Percentiles rank a stretch among this genome's conserved stretches.
Conservation (phyloP, 2,329 filamentous ascomycete species). For the Ophiostoma sp. region DNA sequence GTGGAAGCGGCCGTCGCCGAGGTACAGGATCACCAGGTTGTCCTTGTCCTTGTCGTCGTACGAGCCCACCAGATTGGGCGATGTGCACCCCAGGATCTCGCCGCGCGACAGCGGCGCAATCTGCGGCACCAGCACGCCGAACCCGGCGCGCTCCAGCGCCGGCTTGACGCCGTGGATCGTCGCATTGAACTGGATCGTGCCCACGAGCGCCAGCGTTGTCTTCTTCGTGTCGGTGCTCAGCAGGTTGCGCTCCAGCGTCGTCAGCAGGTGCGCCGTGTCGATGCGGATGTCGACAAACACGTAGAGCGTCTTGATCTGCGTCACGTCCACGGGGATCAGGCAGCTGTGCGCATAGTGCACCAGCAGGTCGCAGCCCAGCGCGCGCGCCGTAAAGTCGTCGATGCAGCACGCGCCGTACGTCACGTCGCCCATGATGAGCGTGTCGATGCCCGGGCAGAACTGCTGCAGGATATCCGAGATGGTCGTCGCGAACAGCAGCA, state of each 20-base stretch:
- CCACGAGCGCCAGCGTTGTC: constrained; percentile 86
- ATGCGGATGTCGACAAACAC: constrained; percentile 98
- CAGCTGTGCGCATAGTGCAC: constrained; percentile 98
- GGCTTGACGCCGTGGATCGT: constrained; percentile 82
- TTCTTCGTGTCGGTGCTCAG: constrained; percentile 81
- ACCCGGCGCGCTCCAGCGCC: constrained; percentile 75
- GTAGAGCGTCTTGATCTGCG: constrained; percentile 93
- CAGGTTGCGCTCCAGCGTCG: constrained; percentile 79
- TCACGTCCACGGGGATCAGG: constrained; percentile 91
- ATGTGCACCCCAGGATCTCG: constrained; percentile 96
- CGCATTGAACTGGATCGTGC: constrained; percentile 98
- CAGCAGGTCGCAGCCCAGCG: constrained; percentile 86
- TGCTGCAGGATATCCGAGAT: constrained; percentile 93
- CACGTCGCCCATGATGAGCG: constrained; percentile 97
- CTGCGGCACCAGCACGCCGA: constrained; percentile 80
- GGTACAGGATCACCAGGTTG: constrained; percentile 77
- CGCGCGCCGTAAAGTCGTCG: constrained; percentile 93
- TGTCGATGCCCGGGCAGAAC: constrained; percentile 88
- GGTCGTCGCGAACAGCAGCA: constrained; percentile 92
- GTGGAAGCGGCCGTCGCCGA: constrained; percentile 90
- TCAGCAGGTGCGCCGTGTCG: constrained; percentile 79
- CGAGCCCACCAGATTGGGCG: constrained; percentile 49
- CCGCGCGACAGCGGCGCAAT: constrained; percentile 89
- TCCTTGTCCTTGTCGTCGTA: constrained; percentile 44
- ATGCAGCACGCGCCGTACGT: constrained; percentile 99